Evolutionary conservation across 306 rosid species (phyloP), one percentile per base, ranked within the genome.

Genomic region (Mucuna pruriens): DNA sequence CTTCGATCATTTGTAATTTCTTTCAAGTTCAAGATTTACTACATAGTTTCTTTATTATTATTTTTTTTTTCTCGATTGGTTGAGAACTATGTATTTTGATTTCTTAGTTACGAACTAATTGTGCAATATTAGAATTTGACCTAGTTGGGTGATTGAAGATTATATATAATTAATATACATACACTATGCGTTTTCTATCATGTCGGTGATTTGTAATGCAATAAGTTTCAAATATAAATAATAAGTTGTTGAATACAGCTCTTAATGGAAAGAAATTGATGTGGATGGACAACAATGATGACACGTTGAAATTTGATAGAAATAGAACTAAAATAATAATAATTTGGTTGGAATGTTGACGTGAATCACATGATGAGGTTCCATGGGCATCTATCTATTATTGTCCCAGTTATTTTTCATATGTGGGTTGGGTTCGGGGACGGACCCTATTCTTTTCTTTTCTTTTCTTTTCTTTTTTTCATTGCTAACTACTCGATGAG

Each of bases 221-320:
- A 16, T 61, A 26, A 26, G 70, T 70, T 68, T 64, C 36, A 39
- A 61, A 44, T 72, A 60, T 38, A 75, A 84, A 64, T 52, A 74
- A 76, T 85, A 74, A 84, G 71, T 84, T 80, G 91, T 82, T 90
- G 70, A 40, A 83, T 67, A 85, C 87, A 74, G 83, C 89, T 86
- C 78, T 88, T 65, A 69, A 9, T 34, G 36, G 25, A 83, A 84
- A 75, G 69, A 66, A 66, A 75, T 60, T 75, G 76, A 76, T 38
- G 58, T 25, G 45, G 81, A 79, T 62, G 69, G 79, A 46, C 16
- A 81, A 48, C 52, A 33, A 54, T 23, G 31, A 34, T 63, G 81
- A 79, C 83, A 42, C 23, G n/a, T 17, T 55, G 48, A 36, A 75
- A 36, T 38, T 65, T 44, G 33, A 62, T 4, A 29, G 7, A 16